Base-by-base conservation (phyloP, 2,329 filamentous ascomycete species). In the Colletotrichum tamarilloi region DNA sequence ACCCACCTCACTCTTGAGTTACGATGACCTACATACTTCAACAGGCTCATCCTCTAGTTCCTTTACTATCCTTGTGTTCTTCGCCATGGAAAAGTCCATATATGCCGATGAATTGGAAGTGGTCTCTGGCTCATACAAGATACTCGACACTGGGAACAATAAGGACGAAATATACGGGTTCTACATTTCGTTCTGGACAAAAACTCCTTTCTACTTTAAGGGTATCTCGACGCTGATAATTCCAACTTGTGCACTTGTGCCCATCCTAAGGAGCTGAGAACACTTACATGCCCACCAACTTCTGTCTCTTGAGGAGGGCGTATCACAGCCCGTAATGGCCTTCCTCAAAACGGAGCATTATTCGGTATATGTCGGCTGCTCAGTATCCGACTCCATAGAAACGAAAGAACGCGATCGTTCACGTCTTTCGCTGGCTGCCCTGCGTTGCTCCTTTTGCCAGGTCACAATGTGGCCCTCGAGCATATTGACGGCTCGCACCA, bases 401-500 rank as follows among this genome's bases (percentile, higher is more conserved):
- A 62, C 53, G 11, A 46, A 16, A 7, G 52, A 52, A n/a, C 55
- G 30, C 19, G 60, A 72, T 5, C 62, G 63, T 19, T 67, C 67
- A 9, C 56, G 62, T 19, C 71, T 68, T 46, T 73, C 67, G 26
- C 14, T 72, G 12, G 62, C 68, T 14, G 49, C 68, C 32, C 35
- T 72, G 5, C 58, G 32, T 53, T 74, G 62, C 32, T 74, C 73
- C 35, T 68, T 77, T 62, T 84, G 83, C 82, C 82, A 84, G 24
- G 70, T 66, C 1, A 80, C 68, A n/a, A 85, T 79, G 11, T 77
- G 77, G 22, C 79, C 78, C 66, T 85, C 84, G 38, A 84, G 73
- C 79, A 81, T 83, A 73, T 84, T 83, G 8, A 85, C 80, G 30
- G 82, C 82, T 30, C 79, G 77, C 3, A 83, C 78, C 19, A 81